Conservation (phyloP, 1,139 yeast genomes). For the Hanseniaspora uvarum region DNA sequence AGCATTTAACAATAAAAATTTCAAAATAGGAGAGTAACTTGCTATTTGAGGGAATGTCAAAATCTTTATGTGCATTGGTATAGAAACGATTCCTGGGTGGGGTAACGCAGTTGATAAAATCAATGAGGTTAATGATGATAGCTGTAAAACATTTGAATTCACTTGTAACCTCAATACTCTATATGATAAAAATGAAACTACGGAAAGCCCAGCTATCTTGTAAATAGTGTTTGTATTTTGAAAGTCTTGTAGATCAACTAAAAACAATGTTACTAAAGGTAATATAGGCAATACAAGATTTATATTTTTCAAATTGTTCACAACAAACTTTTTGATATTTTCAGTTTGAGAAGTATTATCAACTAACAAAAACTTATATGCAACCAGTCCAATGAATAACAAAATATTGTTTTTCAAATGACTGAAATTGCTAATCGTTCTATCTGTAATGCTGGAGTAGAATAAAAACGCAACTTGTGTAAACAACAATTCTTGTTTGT, state of each 20-base stretch:
- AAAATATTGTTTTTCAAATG: neutral
- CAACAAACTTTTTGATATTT: neutral
- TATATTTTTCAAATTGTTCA: neutral
- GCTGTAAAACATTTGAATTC: neutral
- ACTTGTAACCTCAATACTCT: neutral
- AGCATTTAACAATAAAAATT: constrained; percentile 72
- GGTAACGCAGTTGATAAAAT: constrained; percentile 12
- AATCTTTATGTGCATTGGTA: constrained; percentile 14
- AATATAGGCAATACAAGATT: neutral
- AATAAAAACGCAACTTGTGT: neutral
- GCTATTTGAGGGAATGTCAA: constrained; percentile 16
- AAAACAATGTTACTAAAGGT: neutral
- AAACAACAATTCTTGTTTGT: neutral
- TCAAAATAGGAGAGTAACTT: constrained; percentile 50
- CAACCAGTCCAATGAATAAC: neutral
- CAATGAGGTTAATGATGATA: constrained; percentile 12
- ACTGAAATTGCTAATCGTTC: neutral
- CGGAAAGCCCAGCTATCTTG: neutral
- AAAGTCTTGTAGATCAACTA: neutral
- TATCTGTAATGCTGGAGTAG: constrained; percentile 2
- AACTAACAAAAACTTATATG: neutral
- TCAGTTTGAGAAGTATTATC: neutral
- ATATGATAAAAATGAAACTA: neutral
- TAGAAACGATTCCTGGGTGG: constrained; percentile 6
- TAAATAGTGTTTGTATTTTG: neutral